Conservation (phyloP, 805 yeast species). For the Clavispora carvajalis region DNA sequence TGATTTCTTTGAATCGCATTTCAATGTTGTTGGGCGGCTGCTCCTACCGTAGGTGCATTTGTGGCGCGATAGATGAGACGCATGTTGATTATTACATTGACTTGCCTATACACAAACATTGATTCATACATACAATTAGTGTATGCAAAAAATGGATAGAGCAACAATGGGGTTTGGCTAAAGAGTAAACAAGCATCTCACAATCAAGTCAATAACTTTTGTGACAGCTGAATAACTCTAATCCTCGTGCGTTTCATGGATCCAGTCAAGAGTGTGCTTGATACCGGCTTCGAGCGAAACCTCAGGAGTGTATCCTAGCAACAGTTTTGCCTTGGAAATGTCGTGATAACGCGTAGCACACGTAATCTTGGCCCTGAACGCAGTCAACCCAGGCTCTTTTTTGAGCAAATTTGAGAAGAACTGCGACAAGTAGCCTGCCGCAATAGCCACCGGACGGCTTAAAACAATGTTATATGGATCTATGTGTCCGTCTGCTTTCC, state of each 20-base stretch:
- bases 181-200: too few relatives aligned
- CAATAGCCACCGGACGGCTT: slow-evolving; percentile 69
- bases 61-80: too few relatives aligned
- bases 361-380: slow-evolving; percentile 87
- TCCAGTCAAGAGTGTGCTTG: slow-evolving; percentile 75
- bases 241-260: slow-evolving; percentile 55
- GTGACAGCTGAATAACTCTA: background rate
- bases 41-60: too few relatives aligned
- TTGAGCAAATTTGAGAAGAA: slow-evolving; percentile 63
- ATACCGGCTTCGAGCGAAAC: slow-evolving; percentile 80
- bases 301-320: slow-evolving; percentile 75
- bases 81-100: too few relatives aligned
- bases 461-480: slow-evolving; percentile 66
- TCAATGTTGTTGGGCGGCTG: too few relatives aligned
- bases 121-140: too few relatives aligned
- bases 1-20: too few relatives aligned
- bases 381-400: slow-evolving; percentile 90
- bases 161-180: too few relatives aligned
- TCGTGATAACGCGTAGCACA: slow-evolving; percentile 94
- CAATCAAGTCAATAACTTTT: too few relatives aligned
- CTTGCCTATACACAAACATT: too few relatives aligned
- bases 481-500: slow-evolving; percentile 93
- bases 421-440: slow-evolving; percentile 77
- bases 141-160: too few relatives aligned
- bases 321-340: slow-evolving; percentile 74